These are phyloP conservation scores for Ricinus communis DNA, from an alignment of 345 rosid genomes.

Conservation along the genomic window DNA sequence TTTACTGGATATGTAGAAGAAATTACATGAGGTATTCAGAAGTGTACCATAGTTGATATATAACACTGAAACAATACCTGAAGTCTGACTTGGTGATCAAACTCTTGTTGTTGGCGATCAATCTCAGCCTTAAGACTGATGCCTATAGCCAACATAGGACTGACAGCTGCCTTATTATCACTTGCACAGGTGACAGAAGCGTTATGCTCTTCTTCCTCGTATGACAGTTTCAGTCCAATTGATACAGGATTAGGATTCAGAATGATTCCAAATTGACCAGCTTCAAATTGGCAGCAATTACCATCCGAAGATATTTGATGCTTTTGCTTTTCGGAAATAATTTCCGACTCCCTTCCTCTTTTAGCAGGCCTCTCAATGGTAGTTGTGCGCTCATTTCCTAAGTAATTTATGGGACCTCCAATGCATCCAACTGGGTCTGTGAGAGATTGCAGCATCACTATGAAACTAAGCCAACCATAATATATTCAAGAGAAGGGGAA, in stretches of 20 bases:
- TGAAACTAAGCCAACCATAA: background rate
- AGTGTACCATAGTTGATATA: background rate
- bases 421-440: slow-evolving; percentile 46
- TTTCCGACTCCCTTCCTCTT: slow-evolving; percentile 52
- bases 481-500: background rate
- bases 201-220: slow-evolving; percentile 69
- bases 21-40: background rate
- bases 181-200: slow-evolving; percentile 59
- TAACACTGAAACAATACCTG: slow-evolving; percentile 42
- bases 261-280: slow-evolving; percentile 39
- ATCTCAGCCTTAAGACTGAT: slow-evolving; percentile 48
- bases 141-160: slow-evolving; percentile 46
- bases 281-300: slow-evolving; percentile 43
- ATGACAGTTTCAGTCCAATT: slow-evolving; percentile 64
- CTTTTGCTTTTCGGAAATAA: slow-evolving; percentile 41
- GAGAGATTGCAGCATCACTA: slow-evolving; percentile 16
- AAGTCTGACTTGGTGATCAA: slow-evolving; percentile 50
- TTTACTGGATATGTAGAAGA: background rate
- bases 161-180: slow-evolving; percentile 41
- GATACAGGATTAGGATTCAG: slow-evolving; percentile 61
- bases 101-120: slow-evolving; percentile 60
- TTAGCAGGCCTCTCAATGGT: slow-evolving; percentile 41
- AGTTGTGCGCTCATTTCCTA: slow-evolving; percentile 38
- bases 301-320: slow-evolving; percentile 40
- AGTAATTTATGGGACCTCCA: slow-evolving; percentile 43